A percentile compares a stretch with the other conserved stretches of the same genome.
Evolutionary conservation across 2,329 filamentous ascomycete genomes (phyloP).

Genomic region (Trichocomaceae sp.): DNA sequence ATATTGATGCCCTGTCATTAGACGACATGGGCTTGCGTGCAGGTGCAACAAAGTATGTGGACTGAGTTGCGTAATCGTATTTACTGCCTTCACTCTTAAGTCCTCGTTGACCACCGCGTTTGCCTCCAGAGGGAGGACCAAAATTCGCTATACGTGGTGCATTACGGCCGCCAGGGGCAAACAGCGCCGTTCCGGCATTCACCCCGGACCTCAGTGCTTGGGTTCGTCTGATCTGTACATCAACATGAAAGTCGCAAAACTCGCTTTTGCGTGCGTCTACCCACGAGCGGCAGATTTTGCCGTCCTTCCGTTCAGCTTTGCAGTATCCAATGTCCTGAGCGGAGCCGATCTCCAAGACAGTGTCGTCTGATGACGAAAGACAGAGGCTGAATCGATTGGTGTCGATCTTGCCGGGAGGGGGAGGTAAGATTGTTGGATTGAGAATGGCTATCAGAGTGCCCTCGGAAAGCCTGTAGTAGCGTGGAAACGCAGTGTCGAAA

Average conservation of each 20-base stretch:
- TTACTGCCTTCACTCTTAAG: constrained; percentile 31
- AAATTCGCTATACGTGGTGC: constrained; percentile 40
- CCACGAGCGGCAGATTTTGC: constrained; percentile 73
- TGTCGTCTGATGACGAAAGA: constrained; percentile 79
- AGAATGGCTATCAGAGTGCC: constrained; percentile 90
- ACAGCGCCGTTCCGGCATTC: constrained; percentile 58
- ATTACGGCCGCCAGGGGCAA: constrained; percentile 32
- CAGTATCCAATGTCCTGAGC: constrained; percentile 85
- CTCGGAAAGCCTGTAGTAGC: constrained; percentile 87
- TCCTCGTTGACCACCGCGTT: constrained; percentile 21
- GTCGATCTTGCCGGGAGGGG: constrained; percentile 64
- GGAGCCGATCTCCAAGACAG: constrained; percentile 78
- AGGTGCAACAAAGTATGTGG: constrained; percentile 41
- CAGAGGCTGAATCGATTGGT: constrained; percentile 81
- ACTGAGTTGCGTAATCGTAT: constrained; percentile 37
- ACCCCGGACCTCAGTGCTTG: constrained; percentile 67
- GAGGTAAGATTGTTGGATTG: constrained; percentile 87
- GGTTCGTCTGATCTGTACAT: constrained; percentile 68
- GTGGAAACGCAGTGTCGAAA: constrained; percentile 82
- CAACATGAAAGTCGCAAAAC: constrained; percentile 88
- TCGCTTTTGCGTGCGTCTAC: constrained; percentile 82
- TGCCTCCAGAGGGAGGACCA: constrained; percentile 16
- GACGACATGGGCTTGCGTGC: constrained; percentile 19
- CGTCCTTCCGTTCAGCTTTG: constrained; percentile 76
- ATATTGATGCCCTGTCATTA: not conserved